Conservation (phyloP, 2,329 filamentous ascomycete genomes). For the Apiospora malaysiana region DNA sequence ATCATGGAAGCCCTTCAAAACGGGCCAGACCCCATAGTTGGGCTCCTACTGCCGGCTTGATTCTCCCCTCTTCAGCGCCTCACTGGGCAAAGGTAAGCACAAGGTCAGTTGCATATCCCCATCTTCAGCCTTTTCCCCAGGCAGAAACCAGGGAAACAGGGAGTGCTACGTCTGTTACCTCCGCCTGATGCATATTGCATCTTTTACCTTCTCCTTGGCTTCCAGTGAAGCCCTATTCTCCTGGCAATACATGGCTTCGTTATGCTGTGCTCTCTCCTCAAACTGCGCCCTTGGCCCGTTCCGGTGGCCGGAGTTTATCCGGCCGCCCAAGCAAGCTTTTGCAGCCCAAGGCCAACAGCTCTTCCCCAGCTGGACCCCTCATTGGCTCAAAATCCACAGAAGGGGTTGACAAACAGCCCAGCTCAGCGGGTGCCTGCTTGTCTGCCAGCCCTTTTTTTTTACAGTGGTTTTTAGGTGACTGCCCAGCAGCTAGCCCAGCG, state of each 20-base stretch:
- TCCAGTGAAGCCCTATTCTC: not conserved
- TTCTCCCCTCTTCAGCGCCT: conserved; percentile 16
- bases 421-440: conserved; percentile 7
- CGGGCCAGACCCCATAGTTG: conserved; percentile 15
- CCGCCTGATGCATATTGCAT: not conserved
- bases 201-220: not conserved
- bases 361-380: conserved; percentile 7
- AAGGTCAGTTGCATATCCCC: conserved; percentile 20
- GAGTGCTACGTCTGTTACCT: not conserved
- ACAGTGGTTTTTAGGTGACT: not conserved
- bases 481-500: not conserved
- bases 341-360: conserved; percentile 14
- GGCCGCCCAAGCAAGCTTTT: not conserved
- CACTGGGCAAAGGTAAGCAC: conserved; percentile 20
- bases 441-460: not conserved
- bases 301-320: conserved; percentile 24
- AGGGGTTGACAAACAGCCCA: not conserved
- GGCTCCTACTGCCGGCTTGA: conserved; percentile 19
- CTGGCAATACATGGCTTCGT: conserved; percentile 6
- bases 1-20: not conserved
- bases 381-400: conserved; percentile 9
- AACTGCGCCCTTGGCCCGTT: conserved; percentile 20
- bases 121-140: not conserved
- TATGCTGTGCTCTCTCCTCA: conserved; percentile 22
- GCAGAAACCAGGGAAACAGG: conserved; percentile 4